Conservation (phyloP, 73 alveolate species). For the Stentor roeselii region DNA sequence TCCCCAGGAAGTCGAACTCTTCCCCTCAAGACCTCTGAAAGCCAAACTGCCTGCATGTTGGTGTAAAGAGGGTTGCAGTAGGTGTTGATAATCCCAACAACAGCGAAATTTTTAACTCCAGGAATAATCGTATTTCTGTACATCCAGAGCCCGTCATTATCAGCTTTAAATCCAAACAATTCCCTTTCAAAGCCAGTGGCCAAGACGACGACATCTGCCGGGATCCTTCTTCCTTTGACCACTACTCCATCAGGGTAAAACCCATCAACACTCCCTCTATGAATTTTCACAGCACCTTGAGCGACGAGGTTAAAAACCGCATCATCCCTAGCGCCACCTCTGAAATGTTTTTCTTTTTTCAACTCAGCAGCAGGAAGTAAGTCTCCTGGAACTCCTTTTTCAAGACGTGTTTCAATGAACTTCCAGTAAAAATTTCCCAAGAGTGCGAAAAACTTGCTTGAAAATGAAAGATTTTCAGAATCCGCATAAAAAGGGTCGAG, state of each 20-base stretch:
- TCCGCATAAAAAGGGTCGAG: slow-evolving; percentile 7
- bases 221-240: not conserved
- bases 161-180: not conserved
- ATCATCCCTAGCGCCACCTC: not conserved
- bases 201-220: not conserved
- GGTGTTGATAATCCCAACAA: slow-evolving; percentile 1
- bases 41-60: slow-evolving; percentile 6
- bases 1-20: not conserved
- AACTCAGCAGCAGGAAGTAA: not conserved
- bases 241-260: not conserved
- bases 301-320: not conserved
- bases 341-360: not conserved
- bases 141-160: slow-evolving; percentile 5
- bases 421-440: not conserved
- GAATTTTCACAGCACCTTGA: not conserved
- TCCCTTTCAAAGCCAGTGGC: not conserved
- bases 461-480: no score
- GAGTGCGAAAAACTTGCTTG: not conserved
- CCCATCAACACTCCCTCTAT: not conserved
- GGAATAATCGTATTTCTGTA: not conserved
- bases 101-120: not conserved
- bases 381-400: not conserved
- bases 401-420: not conserved
- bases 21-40: not conserved
- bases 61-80: not conserved